Base-by-base conservation (phyloP, 2,329 filamentous ascomycete species). In the Dendrostoma leiphaemia region DNA sequence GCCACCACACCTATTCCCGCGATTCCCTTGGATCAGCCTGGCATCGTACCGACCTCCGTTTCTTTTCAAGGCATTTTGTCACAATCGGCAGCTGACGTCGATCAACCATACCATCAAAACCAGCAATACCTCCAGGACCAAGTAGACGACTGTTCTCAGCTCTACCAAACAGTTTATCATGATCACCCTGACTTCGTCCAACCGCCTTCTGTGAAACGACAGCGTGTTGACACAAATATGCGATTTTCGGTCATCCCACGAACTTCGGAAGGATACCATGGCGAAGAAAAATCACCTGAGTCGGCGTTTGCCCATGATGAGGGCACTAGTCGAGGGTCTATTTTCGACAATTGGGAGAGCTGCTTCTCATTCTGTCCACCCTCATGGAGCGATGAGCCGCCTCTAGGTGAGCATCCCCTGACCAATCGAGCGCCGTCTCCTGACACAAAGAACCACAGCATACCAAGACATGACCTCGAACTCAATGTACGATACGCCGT, bases 171-270 rank as follows among this genome's bases (percentile, higher is more conserved):
- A 24, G 38, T 38, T 19, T 35, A 35, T 48, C 48, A 29, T 12
- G 45, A 58, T 43, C 56, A 65, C 15, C 17, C 23, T 24, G n/a
- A 10, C 6, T 19, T 31, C 21, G 37, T 12, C 6, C 31, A 10
- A 10, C 28, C 8, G 15, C 31, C 50, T 63, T 62, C 32, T 60
- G 61, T n/a, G 28, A 73, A 74, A 57, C 67, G 67, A 54, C 67
- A 64, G 26, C 48, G 48, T 4, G 15, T 48, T 32, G 57, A 68
- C 61, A 59, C 51, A 66, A 50, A 60, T 13, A 58, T 55, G 48
- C 38, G 29, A 4, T 17, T 50, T 6, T 26, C 52, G 5, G 45
- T 53, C 6, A 34, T 55, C 21, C 48, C 52, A 17, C 43, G 12
- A 13, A 29, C 23, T 2, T 15, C 28, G 37, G 24, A 32, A 7